Conservation (phyloP, 2,329 filamentous ascomycete species). For the Cladosporium austrohemisphaericum region DNA sequence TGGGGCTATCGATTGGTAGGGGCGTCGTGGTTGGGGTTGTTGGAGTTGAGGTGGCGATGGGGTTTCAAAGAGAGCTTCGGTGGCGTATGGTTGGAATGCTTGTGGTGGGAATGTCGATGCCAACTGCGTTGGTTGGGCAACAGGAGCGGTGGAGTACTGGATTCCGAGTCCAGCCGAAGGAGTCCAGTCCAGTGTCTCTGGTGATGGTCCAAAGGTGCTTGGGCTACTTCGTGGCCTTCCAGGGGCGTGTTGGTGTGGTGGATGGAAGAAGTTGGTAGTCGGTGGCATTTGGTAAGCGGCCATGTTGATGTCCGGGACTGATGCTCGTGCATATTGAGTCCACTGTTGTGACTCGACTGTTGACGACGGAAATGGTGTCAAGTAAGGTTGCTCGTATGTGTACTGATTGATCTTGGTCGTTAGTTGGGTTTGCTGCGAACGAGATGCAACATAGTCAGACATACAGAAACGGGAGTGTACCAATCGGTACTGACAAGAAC, state of each 20-base stretch:
- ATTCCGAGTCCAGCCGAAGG: slow-evolving; percentile 40
- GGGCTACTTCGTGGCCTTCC: slow-evolving; percentile 42
- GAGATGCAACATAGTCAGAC: slow-evolving; percentile 17
- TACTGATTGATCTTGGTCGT: slow-evolving; percentile 21
- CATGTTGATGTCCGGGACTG: slow-evolving; percentile 26
- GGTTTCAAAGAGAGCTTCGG: slow-evolving; percentile 27
- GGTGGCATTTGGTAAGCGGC: slow-evolving; percentile 12
- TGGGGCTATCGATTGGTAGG: slow-evolving; percentile 44
- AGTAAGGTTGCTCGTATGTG: slow-evolving; percentile 31
- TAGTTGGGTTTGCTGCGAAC: slow-evolving; percentile 2
- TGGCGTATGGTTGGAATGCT: slow-evolving; percentile 28
- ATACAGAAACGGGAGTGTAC: slow-evolving; percentile 31
- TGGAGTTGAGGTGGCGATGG: slow-evolving; percentile 26
- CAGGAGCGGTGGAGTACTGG: slow-evolving; percentile 30
- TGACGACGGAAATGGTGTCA: slow-evolving; percentile 33
- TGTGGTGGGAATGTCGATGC: slow-evolving; percentile 35
- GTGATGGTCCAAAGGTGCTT: slow-evolving; percentile 39
- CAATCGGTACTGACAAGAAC: slow-evolving; percentile 26
- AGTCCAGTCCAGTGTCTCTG: slow-evolving; percentile 38
- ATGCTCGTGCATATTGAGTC: slow-evolving; percentile 25
- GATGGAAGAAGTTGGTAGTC: slow-evolving; percentile 15
- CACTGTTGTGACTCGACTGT: slow-evolving; percentile 32
- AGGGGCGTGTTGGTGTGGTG: slow-evolving; percentile 25
- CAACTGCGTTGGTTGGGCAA: slow-evolving; percentile 27
- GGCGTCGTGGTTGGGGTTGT: slow-evolving; percentile 39